Conservation (phyloP, 345 rosid species). For the Adansonia digitata region DNA sequence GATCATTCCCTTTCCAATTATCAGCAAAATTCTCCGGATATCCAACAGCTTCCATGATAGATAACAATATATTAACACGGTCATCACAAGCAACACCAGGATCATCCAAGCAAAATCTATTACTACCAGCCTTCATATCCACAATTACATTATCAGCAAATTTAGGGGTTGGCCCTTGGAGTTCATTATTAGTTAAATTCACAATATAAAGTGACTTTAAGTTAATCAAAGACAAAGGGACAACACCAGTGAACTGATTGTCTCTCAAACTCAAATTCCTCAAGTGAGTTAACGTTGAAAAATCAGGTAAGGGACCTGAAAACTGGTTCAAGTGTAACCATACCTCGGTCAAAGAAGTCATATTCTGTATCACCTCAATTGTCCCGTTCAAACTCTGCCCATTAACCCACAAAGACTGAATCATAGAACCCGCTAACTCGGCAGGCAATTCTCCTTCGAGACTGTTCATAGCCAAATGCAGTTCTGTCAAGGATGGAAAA, state of each 20-base stretch:
- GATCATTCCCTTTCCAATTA: conserved; percentile 46
- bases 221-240: conserved; percentile 44
- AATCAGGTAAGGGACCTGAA: conserved; percentile 70
- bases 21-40: conserved; percentile 32
- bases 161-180: conserved; percentile 38
- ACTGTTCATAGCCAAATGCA: conserved; percentile 42
- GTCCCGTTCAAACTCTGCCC: conserved; percentile 52
- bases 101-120: conserved; percentile 33
- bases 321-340: conserved; percentile 56
- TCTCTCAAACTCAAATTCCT: conserved; percentile 45
- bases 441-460: conserved; percentile 52
- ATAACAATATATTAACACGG: conserved; percentile 31
- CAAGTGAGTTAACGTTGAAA: conserved; percentile 31
- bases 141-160: conserved; percentile 16
- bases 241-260: conserved; percentile 60
- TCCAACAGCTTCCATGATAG: conserved; percentile 24
- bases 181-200: conserved; percentile 40
- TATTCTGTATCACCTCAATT: conserved; percentile 39
- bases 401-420: conserved; percentile 51
- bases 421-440: conserved; percentile 24
- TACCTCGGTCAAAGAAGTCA: conserved; percentile 53
- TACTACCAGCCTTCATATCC: conserved; percentile 19
- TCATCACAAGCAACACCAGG: conserved; percentile 35
- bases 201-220: conserved; percentile 33
- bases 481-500: conserved; percentile 33